Evolutionary conservation across 495 filamentous ascomycete genomes (phyloP), one percentile per base, ranked within the genome.

Genomic region (Margaritispora aquatica): DNA sequence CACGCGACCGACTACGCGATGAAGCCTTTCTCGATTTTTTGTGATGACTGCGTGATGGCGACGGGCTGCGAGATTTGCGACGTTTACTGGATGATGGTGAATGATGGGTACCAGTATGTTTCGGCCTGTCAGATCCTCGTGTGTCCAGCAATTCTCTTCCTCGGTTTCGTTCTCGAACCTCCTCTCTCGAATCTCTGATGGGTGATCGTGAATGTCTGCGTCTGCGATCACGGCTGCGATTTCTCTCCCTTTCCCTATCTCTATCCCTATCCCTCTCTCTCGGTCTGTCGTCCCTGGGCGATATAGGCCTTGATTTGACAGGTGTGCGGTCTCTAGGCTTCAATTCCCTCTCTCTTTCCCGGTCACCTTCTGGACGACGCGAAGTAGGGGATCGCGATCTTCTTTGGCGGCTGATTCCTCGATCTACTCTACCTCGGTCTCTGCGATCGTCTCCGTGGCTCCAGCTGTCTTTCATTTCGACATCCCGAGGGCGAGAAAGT

Each of bases 71-170:
- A 62, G 67, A 74, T 24, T 73, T 73, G 22, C 65, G 71, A 27
- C 75, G 73, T 66, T 75, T 75, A 52, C 58, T 60, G 53, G 71
- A 67, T 27, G 59, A 65, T 62, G 66, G 61, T 9, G 74, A 70
- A 17, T 71, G 70, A 24, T 70, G 68, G 4, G 65, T 68, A 52
- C 60, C 65, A 59, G 7, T 54, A 10, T 70, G 71, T 67, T 67
- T 58, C 59, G 68, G 47, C 68, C 64, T 49, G 48, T 64, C 64
- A 59, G 65, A 62, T 65, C 66, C 66, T 61, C 68, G 71, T 38
- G 66, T 68, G 46, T 60, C 67, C 54, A 65, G 64, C 47, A 65
- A 55, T 61, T 71, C 69, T 51, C 72, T 66, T 49, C 69, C 67
- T 57, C 63, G 68, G 54, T 68, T 61, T 20, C 64, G 59, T 22